Evolutionary conservation across 2,329 filamentous ascomycete species (phyloP).

Genomic region (Neobulgaria alba): DNA sequence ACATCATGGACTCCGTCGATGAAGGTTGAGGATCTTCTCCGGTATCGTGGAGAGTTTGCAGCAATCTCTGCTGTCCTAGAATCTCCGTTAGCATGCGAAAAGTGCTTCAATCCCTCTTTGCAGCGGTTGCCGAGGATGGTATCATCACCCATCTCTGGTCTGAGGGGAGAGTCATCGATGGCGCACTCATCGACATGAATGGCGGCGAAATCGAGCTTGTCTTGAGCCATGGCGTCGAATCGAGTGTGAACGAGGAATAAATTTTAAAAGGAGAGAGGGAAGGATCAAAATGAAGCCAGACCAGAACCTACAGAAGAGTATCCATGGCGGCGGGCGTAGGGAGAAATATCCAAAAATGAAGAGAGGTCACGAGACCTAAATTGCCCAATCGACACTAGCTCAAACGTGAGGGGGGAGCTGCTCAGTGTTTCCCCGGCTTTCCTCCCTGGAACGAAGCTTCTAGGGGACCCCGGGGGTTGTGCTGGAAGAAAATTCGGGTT

Average conservation of each 20-base stretch:
- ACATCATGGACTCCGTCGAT: slow-evolving; percentile 96
- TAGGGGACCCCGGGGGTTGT: no score
- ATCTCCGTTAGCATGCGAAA: not conserved
- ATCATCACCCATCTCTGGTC: not conserved
- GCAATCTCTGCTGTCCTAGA: slow-evolving; percentile 72
- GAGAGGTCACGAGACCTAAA: not conserved
- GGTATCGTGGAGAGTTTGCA: slow-evolving; percentile 81
- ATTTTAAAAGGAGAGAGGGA: not conserved
- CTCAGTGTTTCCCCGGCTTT: no score
- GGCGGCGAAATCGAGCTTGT: not conserved
- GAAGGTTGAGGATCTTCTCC: slow-evolving; percentile 89
- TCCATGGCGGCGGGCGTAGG: slow-evolving; percentile 32
- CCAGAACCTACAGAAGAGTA: slow-evolving; percentile 36
- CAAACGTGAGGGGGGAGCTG: no score
- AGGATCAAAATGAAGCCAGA: not conserved
- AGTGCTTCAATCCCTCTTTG: not conserved
- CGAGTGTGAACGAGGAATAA: no score
- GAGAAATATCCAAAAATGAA: not conserved
- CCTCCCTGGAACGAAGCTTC: no score
- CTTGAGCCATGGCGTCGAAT: no score
- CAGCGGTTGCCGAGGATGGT: no score
- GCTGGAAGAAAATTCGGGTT: no score
- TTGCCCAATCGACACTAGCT: no score
- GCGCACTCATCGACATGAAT: not conserved
- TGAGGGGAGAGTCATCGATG: no score